These are phyloP conservation scores for Isoetes engelmannii DNA, from an alignment of 83 land plant species.

Conservation along the genomic window DNA sequence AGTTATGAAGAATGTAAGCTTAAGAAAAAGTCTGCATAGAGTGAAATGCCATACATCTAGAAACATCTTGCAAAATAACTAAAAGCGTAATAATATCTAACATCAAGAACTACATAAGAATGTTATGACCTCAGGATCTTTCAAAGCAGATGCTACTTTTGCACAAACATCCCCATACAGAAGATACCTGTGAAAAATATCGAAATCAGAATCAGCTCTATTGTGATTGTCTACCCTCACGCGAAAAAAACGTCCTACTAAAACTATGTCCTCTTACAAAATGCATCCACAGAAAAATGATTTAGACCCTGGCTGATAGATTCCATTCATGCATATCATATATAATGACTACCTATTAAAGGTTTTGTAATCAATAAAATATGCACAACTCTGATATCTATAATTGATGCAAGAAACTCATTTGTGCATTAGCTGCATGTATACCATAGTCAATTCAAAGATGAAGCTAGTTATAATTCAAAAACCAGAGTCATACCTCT, in stretches of 20 bases:
- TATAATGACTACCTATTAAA: no score
- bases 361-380: background rate
- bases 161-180: slow-evolving; percentile 76
- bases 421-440: background rate
- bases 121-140: slow-evolving; percentile 61
- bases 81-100: no score
- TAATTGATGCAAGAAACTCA: background rate
- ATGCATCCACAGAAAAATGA: background rate
- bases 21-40: no score
- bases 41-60: no score
- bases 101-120: no score
- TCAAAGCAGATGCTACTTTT: slow-evolving; percentile 70
- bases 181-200: slow-evolving; percentile 58
- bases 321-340: background rate
- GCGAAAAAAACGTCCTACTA: background rate
- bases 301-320: background rate
- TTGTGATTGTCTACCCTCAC: background rate
- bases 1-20: no score
- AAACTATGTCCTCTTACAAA: background rate
- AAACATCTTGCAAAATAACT: no score
- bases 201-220: background rate
- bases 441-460: slow-evolving; percentile 5
- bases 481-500: slow-evolving; percentile 47
- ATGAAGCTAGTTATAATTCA: slow-evolving; percentile 1
- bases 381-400: background rate